These are phyloP conservation scores for Aethionema arabicum DNA, from an alignment of 345 rosid species.

Conservation along the genomic window DNA sequence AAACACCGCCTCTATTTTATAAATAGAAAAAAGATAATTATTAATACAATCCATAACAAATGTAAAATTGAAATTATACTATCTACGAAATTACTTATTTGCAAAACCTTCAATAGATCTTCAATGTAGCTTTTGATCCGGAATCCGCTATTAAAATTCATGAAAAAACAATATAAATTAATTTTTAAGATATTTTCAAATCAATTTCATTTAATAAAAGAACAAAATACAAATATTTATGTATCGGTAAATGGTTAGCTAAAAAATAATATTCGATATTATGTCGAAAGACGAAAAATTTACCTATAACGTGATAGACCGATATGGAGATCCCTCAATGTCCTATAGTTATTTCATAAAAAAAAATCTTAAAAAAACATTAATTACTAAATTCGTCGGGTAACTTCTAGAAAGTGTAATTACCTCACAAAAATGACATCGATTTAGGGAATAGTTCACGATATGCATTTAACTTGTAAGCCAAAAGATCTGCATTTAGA, in stretches of 20 bases:
- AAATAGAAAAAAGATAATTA: not conserved
- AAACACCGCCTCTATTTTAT: constrained; percentile 74
- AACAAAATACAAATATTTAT: not conserved
- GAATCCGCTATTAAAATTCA: constrained; percentile 59
- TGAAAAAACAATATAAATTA: not conserved
- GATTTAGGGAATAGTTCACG: constrained; percentile 35
- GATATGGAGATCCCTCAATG: constrained; percentile 26
- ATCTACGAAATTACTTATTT: constrained; percentile 48
- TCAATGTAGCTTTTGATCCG: constrained; percentile 84
- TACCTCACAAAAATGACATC: constrained; percentile 42
- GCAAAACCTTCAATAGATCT: constrained; percentile 87
- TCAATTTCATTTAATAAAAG: too few species aligned
- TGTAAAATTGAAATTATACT: not conserved
- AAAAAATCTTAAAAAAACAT: not conserved
- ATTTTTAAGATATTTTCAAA: too few species aligned
- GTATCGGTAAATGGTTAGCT: constrained; percentile 30
- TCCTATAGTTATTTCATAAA: constrained; percentile 13
- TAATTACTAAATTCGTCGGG: not conserved
- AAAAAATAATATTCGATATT: constrained; percentile 34
- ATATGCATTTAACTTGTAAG: constrained; percentile 37
- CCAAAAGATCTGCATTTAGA: constrained; percentile 32
- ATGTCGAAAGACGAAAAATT: constrained; percentile 29
- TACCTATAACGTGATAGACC: constrained; percentile 31
- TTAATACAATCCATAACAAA: not conserved
- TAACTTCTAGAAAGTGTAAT: not conserved